phyloP scores from a whole-genome alignment of 176 grass and related monocot species.

The Oryza meyeriana region DNA sequence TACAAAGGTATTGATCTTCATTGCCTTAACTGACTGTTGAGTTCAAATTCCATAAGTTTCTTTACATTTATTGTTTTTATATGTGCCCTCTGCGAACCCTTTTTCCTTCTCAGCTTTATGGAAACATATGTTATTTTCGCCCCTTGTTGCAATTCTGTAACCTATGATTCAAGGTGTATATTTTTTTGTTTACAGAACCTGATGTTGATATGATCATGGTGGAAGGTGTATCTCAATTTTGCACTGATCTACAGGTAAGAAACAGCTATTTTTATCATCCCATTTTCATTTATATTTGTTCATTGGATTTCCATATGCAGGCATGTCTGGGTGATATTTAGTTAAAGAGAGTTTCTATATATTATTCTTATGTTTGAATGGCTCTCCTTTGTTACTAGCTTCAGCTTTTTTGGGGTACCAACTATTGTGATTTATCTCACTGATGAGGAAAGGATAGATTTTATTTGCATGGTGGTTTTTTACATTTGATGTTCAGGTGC shows the following conservation, averaged over 20 bases:
- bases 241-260: constrained; percentile 77
- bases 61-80: constrained; percentile 11
- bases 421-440: constrained; percentile 6
- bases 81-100: neutral
- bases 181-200: constrained; percentile 59
- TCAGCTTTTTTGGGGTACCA: neutral
- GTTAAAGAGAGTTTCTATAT: neutral
- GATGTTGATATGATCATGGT: constrained; percentile 94
- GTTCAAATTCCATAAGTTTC: constrained; percentile 1
- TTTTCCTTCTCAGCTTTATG: neutral
- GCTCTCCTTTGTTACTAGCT: neutral
- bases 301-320: constrained; percentile 2
- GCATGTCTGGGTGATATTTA: constrained; percentile 5
- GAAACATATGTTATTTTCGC: neutral
- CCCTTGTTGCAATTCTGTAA: neutral
- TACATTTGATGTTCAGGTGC: neutral
- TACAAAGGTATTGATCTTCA: constrained; percentile 72
- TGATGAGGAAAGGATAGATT: neutral
- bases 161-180: neutral
- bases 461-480: neutral
- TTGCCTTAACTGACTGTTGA: neutral
- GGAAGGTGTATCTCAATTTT: constrained; percentile 91
- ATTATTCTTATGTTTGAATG: neutral
- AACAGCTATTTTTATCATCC: neutral
- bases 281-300: neutral